These are phyloP conservation scores for Cercospora sp. DNA, from an alignment of 2,329 filamentous ascomycete genomes.

Conservation along the genomic window DNA sequence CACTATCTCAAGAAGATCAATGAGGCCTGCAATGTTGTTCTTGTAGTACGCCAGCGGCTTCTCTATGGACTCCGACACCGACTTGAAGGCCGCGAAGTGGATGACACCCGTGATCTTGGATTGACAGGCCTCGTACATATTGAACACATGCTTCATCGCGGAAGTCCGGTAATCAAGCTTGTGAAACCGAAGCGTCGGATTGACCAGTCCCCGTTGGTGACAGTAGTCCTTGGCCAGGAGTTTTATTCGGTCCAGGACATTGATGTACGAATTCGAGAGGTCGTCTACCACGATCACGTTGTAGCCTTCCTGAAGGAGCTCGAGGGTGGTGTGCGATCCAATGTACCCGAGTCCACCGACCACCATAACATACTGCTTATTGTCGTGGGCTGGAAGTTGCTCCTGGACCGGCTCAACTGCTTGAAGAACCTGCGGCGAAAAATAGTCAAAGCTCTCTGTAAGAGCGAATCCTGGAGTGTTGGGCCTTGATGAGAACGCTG, in stretches of 20 bases:
- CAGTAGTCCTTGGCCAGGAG: constrained; percentile 43
- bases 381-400: constrained; percentile 7
- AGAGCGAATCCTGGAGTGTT: constrained; percentile 6
- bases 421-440: constrained; percentile 4
- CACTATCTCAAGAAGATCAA: constrained; percentile 60
- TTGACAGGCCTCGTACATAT: constrained; percentile 44
- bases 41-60: constrained; percentile 65
- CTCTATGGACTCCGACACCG: constrained; percentile 63
- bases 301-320: constrained; percentile 56
- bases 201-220: constrained; percentile 40
- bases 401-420: constrained; percentile 9
- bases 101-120: constrained; percentile 65
- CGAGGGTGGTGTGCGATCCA: constrained; percentile 57
- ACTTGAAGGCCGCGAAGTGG: constrained; percentile 69
- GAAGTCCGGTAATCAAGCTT: constrained; percentile 52
- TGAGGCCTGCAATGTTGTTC: constrained; percentile 66
- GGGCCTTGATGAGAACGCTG: constrained; percentile 7
- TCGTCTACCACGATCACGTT: constrained; percentile 54
- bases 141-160: constrained; percentile 47
- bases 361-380: constrained; percentile 49
- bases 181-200: constrained; percentile 51
- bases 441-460: constrained; percentile 11
- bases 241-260: constrained; percentile 42
- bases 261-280: constrained; percentile 48
- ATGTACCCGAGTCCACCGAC: constrained; percentile 44